Base-by-base conservation (phyloP, 352 stramenopile genomes). In the Globisporangium megalacanthum region DNA sequence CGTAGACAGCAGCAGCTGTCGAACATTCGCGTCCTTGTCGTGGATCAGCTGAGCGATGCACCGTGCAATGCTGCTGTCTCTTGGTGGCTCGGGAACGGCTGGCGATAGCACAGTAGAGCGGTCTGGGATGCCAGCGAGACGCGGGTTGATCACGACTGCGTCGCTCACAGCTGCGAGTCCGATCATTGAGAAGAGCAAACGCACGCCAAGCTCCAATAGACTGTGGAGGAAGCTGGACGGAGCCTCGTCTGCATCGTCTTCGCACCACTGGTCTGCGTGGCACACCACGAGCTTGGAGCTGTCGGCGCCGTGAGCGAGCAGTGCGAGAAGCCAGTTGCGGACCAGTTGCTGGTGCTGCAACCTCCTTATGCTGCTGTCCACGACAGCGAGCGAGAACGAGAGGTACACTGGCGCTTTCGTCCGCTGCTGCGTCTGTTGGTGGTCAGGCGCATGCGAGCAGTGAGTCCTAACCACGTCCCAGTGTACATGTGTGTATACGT, bases 221-320 rank as follows among this genome's bases (percentile, higher is more conserved):
- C 65, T 56, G 14, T 73, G 44, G 4, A 92, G 57, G 62, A 89
- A 88, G 9, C 48, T 13, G 17, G 55, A 52, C 0, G 46, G 61
- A 19, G 29, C 14, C 0, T 56, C 20, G 49, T 5, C n/a, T 41
- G 31, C 58, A n/a, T 56, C 31, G 22, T 58, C 66, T 11, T 70
- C 66, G 41, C 69, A 77, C 76, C 79, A 92, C n/a, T 74, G 67
- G 66, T 94, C 82, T 0, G 69, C 73, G 20, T 92, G 82, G 47
- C 79, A 91, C 6, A 94, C 19, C 0, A 91, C 68, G n/a, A 92
- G 42, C 36, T 82, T 84, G 33, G 41, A 72, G 46, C 39, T 72
- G 41, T 69, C 67, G 0, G 69, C 73, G 4, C 78, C 75, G 48
- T 68, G 60, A 20, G 51, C 22, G 13, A 81, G 19, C 3, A 92